phyloP scores from a whole-genome alignment of 441 rosid genomes.

The Populus trichocarpa region DNA sequence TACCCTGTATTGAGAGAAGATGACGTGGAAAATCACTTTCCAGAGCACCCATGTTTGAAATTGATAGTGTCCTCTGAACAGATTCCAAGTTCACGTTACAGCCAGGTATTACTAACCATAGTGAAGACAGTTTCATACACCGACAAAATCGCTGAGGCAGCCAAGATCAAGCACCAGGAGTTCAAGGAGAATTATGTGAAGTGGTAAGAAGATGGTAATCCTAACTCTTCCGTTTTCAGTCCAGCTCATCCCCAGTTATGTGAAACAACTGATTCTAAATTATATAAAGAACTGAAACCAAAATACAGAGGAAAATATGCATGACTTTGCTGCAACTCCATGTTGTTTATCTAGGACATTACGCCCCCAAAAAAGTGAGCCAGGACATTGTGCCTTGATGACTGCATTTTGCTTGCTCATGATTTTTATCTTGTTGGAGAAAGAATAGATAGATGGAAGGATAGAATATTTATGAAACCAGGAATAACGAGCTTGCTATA shows the following conservation, averaged over 20 bases:
- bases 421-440: no score
- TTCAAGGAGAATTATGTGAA: constrained; percentile 84
- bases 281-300: constrained; percentile 56
- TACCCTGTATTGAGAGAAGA: constrained; percentile 84
- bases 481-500: no score
- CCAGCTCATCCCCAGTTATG: constrained; percentile 42
- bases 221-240: constrained; percentile 79
- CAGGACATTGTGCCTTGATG: no score
- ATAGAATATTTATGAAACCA: no score
- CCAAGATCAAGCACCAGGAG: constrained; percentile 64
- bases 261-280: constrained; percentile 37
- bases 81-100: constrained; percentile 79
- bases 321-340: constrained; percentile 17
- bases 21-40: constrained; percentile 42
- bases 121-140: constrained; percentile 65
- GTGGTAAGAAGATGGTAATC: constrained; percentile 91
- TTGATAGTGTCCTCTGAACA: constrained; percentile 78
- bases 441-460: no score
- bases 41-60: constrained; percentile 78
- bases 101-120: constrained; percentile 82
- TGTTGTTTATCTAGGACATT: not conserved
- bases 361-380: not conserved
- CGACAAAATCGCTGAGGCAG: constrained; percentile 55
- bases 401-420: no score
- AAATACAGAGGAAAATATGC: constrained; percentile 90